Evolutionary conservation across 257 asterid species (phyloP).

Genomic region (Marsdenia floribunda): DNA sequence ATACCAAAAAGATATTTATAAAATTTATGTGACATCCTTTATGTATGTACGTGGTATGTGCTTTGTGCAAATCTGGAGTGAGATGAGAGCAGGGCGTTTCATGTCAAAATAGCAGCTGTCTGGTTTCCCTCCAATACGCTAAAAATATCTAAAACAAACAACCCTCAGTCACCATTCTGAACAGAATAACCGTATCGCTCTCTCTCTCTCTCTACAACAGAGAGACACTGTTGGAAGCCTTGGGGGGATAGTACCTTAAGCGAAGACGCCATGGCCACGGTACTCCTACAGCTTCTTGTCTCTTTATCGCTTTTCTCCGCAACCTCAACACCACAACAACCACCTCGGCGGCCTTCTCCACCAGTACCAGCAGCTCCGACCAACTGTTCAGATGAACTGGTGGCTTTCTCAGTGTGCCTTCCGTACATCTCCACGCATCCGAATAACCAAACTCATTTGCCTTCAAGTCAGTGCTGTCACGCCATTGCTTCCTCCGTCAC

Average conservation of each 20-base stretch:
- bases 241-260: too few species aligned
- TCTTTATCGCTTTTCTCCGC: conserved; percentile 24
- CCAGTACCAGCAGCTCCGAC: conserved; percentile 13
- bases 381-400: conserved; percentile 61
- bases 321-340: conserved; percentile 7
- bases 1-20: too few species aligned
- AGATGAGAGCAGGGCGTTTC: too few species aligned
- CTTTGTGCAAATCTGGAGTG: too few species aligned
- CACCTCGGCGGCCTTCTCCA: conserved; percentile 7
- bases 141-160: not conserved
- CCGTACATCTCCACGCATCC: conserved; percentile 52
- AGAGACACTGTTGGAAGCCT: not conserved
- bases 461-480: conserved; percentile 62
- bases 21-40: too few species aligned
- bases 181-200: conserved; percentile 15
- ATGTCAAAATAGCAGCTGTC: not conserved
- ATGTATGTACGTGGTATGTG: too few species aligned
- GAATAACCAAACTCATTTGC: conserved; percentile 55
- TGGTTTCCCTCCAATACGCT: conserved; percentile 18
- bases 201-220: conserved; percentile 17
- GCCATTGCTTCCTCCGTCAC: conserved; percentile 35
- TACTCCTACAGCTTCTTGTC: conserved; percentile 18
- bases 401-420: conserved; percentile 64
- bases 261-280: conserved; percentile 29
- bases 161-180: not conserved